phyloP scores from a whole-genome alignment of 768 basidiomycete species.

The Crucibulum laeve region DNA sequence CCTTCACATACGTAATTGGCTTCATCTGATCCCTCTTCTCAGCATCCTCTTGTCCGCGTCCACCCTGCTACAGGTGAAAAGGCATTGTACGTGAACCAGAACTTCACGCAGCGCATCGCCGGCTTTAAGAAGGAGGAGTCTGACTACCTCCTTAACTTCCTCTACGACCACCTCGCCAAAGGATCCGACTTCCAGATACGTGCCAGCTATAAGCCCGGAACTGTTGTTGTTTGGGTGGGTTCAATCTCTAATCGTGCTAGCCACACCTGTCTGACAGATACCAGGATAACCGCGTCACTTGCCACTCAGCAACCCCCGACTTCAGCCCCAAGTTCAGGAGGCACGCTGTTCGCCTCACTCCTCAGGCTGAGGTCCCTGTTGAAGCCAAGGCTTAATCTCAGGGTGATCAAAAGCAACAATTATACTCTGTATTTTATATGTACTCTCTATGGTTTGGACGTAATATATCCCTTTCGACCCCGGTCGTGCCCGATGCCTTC shows the following conservation, averaged over 20 bases:
- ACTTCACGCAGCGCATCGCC: slow-evolving; percentile 49
- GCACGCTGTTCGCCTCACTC: slow-evolving; percentile 37
- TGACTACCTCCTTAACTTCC: not conserved
- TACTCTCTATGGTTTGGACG: too few species aligned
- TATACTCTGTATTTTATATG: too few species aligned
- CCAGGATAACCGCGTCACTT: slow-evolving; percentile 35
- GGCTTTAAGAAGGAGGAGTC: not conserved
- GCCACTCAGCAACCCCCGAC: slow-evolving; percentile 32
- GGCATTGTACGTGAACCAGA: slow-evolving; percentile 53
- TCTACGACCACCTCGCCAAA: slow-evolving; percentile 48
- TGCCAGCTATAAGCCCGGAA: slow-evolving; percentile 46
- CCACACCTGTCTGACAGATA: not conserved
- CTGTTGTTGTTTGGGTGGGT: slow-evolving; percentile 53
- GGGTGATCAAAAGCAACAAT: too few species aligned
- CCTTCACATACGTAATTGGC: not conserved
- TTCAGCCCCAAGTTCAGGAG: slow-evolving; percentile 25
- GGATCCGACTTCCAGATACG: slow-evolving; percentile 48
- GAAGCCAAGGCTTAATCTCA: slow-evolving; percentile 14
- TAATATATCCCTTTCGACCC: too few species aligned
- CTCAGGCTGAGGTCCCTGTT: slow-evolving; percentile 40
- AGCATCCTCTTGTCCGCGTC: slow-evolving; percentile 50
- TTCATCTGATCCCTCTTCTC: not conserved
- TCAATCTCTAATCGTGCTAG: not conserved
- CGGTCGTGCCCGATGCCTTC: too few species aligned
- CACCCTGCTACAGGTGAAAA: slow-evolving; percentile 65